Evolutionary conservation across 2,329 filamentous ascomycete genomes (phyloP).

Genomic region (Raffaelea ambrosiae): DNA sequence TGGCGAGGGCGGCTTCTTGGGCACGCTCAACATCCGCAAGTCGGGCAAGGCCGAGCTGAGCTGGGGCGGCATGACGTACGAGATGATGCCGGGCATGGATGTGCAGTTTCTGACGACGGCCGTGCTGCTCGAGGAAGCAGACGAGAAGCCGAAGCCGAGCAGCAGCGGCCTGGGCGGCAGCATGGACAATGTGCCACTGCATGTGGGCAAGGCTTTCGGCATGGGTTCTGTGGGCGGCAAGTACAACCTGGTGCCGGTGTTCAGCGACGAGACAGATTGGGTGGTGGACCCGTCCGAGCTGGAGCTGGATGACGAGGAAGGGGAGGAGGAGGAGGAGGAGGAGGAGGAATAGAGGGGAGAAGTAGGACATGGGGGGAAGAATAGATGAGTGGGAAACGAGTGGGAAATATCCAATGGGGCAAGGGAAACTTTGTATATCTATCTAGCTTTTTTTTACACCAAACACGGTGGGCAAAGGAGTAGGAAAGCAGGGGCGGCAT

Average conservation of each 20-base stretch:
- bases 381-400: background rate
- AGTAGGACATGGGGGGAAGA: background rate
- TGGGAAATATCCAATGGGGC: no score
- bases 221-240: conserved; percentile 57
- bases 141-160: conserved; percentile 38
- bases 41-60: conserved; percentile 54
- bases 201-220: conserved; percentile 43
- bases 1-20: conserved; percentile 44
- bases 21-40: conserved; percentile 50
- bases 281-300: conserved; percentile 16
- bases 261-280: conserved; percentile 51
- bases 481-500: no score
- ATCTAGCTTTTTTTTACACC: no score
- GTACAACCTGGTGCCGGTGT: conserved; percentile 51
- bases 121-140: conserved; percentile 49
- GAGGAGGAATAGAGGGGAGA: background rate
- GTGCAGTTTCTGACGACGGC: conserved; percentile 49
- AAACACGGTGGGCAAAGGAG: no score
- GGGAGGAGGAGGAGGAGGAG: conserved; percentile 8
- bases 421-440: no score
- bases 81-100: conserved; percentile 43
- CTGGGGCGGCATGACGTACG: conserved; percentile 51
- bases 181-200: conserved; percentile 15
- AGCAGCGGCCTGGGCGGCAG: background rate
- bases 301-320: conserved; percentile 12